Percentiles rank a stretch among this genome's conserved stretches.
Evolutionary conservation across 139 green algal species (phyloP).

Genomic region (Choricystis sp.): DNA sequence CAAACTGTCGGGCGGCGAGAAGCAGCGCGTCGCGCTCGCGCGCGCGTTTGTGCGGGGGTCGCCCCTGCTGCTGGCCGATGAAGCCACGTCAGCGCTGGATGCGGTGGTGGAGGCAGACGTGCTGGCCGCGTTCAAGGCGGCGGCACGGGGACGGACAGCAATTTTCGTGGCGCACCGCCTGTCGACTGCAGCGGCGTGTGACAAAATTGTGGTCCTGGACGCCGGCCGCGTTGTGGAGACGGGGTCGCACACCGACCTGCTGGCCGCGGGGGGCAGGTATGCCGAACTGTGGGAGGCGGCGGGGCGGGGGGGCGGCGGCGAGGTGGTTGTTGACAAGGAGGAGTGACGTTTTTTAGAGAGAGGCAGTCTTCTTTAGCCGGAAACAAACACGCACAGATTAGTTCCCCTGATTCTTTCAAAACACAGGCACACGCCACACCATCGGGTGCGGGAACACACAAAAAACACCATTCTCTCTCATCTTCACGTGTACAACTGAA

Average conservation of each 20-base stretch:
- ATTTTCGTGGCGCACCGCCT: constrained; percentile 92
- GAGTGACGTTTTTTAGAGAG: not conserved
- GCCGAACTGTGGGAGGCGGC: constrained; percentile 48
- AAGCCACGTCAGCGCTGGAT: constrained; percentile 87
- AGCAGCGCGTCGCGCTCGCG: constrained; percentile 85
- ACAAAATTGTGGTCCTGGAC: constrained; percentile 82
- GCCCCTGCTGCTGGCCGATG: constrained; percentile 70
- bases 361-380: not conserved
- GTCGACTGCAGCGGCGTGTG: constrained; percentile 69
- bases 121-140: constrained; percentile 23
- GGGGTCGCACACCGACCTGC: constrained; percentile 58
- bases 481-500: constrained; percentile 73
- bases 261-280: constrained; percentile 42
- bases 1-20: constrained; percentile 87
- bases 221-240: constrained; percentile 62
- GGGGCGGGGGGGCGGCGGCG: too few species aligned
- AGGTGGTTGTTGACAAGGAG: not conserved
- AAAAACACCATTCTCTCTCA: not conserved
- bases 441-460: not conserved
- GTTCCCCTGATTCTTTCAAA: too few species aligned
- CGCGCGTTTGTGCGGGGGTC: constrained; percentile 64
- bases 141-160: constrained; percentile 57
- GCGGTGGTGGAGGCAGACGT: constrained; percentile 42
- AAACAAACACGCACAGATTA: not conserved
- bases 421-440: not conserved